Conservation (phyloP, 495 filamentous ascomycete genomes). For the Cladorrhinum samala region DNA sequence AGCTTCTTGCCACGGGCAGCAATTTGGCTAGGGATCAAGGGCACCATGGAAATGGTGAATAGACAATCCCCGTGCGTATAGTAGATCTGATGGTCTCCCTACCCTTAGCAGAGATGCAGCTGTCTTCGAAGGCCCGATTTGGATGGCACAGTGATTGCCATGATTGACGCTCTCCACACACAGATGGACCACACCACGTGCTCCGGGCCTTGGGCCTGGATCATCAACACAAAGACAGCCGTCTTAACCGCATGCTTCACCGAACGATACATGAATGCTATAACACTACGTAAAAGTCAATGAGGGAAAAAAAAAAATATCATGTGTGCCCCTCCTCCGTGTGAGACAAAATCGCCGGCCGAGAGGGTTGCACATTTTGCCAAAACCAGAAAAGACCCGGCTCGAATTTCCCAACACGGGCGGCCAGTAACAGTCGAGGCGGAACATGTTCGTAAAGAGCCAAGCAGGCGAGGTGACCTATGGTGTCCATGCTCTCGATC, state of each 20-base stretch:
- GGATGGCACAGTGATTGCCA: neutral
- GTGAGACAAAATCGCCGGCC: neutral
- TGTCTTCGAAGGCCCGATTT: conserved; percentile 1
- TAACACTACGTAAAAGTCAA: no score
- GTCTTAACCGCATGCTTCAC: no score
- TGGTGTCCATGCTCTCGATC: neutral
- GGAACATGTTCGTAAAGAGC: neutral
- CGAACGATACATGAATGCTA: no score
- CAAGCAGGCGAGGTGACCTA: neutral
- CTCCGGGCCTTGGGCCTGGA: no score
- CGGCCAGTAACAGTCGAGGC: neutral
- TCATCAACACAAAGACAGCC: no score
- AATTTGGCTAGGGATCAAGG: neutral
- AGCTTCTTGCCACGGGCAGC: neutral
- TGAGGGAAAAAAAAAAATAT: no score
- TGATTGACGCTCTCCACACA: neutral
- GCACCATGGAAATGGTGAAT: neutral
- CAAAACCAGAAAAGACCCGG: conserved; percentile 3
- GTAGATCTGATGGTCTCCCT: no score
- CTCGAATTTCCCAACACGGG: neutral
- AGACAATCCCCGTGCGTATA: no score
- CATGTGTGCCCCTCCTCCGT: no score
- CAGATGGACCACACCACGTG: neutral
- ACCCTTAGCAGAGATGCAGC: no score
- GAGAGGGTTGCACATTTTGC: neutral